These are phyloP conservation scores for Solanum hybrid DNA, from an alignment of 305 asterid genomes.

Conservation along the genomic window DNA sequence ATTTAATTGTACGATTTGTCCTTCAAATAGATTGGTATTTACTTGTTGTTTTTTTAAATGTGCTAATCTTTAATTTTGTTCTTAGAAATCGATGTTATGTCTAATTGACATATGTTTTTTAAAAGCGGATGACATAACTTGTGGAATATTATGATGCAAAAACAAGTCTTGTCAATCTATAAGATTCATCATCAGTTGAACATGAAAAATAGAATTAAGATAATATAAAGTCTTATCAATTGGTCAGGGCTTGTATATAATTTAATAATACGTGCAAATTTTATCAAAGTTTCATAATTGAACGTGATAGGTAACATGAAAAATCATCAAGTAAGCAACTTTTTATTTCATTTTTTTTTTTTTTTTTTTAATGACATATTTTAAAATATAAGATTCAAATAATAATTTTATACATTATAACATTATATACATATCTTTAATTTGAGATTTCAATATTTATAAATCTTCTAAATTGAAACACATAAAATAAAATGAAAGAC, in stretches of 20 bases:
- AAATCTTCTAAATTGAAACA: neutral
- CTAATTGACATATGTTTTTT: no score
- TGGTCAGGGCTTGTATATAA: neutral
- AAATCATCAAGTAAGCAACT: neutral
- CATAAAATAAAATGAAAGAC: neutral
- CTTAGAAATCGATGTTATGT: neutral
- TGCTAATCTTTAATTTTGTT: no score
- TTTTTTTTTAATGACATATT: neutral
- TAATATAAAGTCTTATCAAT: neutral
- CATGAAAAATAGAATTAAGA: no score
- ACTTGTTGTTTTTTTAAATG: no score
- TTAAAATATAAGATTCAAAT: neutral
- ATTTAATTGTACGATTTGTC: neutral
- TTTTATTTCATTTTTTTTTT: neutral
- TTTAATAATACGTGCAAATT: neutral
- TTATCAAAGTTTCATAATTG: neutral
- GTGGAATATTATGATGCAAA: neutral
- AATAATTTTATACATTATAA: neutral
- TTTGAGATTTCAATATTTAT: neutral
- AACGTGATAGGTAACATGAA: neutral
- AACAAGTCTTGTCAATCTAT: neutral
- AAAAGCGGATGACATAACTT: neutral
- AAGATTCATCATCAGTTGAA: neutral
- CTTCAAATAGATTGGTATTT: neutral
- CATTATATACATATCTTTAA: neutral